Percentiles rank a stretch among this genome's conserved stretches.
These are phyloP conservation scores for Albatrellus ellisii DNA, from an alignment of 768 basidiomycete species.

Conservation along the genomic window DNA sequence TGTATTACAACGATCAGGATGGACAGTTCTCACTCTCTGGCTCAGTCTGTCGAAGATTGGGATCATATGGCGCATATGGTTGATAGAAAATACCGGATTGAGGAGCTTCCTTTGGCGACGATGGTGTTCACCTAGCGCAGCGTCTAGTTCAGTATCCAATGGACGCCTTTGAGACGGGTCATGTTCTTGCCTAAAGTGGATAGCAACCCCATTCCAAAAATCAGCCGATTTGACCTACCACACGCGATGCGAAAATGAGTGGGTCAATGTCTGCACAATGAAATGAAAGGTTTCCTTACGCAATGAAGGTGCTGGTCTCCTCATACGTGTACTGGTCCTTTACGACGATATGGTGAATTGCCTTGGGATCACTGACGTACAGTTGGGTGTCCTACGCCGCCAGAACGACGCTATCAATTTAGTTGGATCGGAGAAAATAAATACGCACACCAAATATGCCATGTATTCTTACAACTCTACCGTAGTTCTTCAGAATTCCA, in stretches of 20 bases:
- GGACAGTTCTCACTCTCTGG: constrained; percentile 15
- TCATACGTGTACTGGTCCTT: constrained; percentile 11
- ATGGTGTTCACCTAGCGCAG: constrained; percentile 16
- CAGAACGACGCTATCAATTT: neutral
- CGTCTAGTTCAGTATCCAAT: neutral
- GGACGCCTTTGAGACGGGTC: neutral
- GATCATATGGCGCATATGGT: constrained; percentile 14
- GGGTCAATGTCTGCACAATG: neutral
- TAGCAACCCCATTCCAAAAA: constrained; percentile 26
- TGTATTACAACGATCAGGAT: constrained; percentile 12
- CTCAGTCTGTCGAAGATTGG: constrained; percentile 18
- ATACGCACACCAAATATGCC: neutral
- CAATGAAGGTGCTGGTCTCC: constrained; percentile 7
- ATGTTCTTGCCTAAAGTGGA: constrained; percentile 23
- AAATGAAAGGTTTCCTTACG: neutral
- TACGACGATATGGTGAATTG: constrained; percentile 8
- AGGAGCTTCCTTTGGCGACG: constrained; percentile 18
- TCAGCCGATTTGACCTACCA: constrained; percentile 12
- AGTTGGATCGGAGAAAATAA: neutral
- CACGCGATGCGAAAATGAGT: neutral
- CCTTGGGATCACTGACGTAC: constrained; percentile 3
- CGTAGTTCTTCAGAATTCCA: neutral
- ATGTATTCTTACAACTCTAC: neutral
- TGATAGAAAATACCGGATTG: constrained; percentile 17
- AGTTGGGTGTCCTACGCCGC: constrained; percentile 1